phyloP scores from a whole-genome alignment of 2,329 filamentous ascomycete species.

The Neofusicoccum umdonicola region DNA sequence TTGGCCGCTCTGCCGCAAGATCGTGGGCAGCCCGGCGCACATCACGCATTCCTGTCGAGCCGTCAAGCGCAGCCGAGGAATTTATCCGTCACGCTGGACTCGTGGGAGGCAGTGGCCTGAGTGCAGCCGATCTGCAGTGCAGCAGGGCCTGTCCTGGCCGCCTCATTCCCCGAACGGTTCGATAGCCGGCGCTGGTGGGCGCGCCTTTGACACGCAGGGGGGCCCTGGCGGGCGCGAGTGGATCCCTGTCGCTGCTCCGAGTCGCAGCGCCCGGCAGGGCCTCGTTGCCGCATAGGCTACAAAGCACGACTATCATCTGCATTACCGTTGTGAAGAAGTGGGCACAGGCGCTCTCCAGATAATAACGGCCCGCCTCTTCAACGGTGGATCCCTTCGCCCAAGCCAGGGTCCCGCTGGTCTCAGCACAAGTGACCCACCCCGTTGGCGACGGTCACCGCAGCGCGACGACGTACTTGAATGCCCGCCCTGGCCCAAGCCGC shows the following conservation, averaged over 20 bases:
- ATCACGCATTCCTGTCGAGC: constrained; percentile 16
- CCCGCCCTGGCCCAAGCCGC: constrained; percentile 23
- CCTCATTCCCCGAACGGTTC: constrained; percentile 37
- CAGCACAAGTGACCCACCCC: constrained; percentile 32
- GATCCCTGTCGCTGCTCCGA: constrained; percentile 19
- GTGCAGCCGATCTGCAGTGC: constrained; percentile 39
- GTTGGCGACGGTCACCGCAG: constrained; percentile 26
- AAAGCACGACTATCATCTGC: constrained; percentile 31
- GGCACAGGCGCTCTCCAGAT: constrained; percentile 22
- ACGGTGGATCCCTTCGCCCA: constrained; percentile 19
- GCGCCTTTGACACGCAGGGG: constrained; percentile 14
- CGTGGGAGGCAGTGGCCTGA: constrained; percentile 12
- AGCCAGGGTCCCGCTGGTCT: constrained; percentile 25
- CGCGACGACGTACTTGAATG: constrained; percentile 33
- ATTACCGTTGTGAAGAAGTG: constrained; percentile 40
- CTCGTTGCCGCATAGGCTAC: constrained; percentile 12
- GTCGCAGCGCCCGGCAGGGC: constrained; percentile 17
- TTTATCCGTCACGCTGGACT: constrained; percentile 22
- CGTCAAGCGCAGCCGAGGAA: constrained; percentile 20
- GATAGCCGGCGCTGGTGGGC: constrained; percentile 30
- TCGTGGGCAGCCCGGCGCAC: constrained; percentile 16
- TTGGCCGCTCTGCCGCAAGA: constrained; percentile 8
- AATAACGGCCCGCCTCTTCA: constrained; percentile 22
- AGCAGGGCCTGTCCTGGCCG: constrained; percentile 39
- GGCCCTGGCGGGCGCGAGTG: constrained; percentile 17